Conservation (phyloP, 331 rosid genomes). For the Dryas integrifolia region DNA sequence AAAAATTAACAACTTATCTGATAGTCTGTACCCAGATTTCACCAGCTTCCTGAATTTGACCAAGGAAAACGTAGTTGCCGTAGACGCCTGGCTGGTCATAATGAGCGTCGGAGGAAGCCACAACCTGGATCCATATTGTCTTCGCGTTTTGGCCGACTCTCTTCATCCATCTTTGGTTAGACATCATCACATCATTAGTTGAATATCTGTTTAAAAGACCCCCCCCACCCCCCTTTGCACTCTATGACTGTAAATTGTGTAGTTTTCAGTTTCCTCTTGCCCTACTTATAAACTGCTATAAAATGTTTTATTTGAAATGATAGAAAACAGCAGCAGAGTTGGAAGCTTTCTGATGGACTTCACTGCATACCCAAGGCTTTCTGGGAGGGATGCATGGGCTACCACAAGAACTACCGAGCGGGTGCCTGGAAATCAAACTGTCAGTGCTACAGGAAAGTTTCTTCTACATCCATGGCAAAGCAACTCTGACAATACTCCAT, state of each 20-base stretch:
- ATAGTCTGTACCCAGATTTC: slow-evolving; percentile 61
- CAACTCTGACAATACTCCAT: slow-evolving; percentile 43
- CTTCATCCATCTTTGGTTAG: slow-evolving; percentile 63
- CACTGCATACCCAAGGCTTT: slow-evolving; percentile 52
- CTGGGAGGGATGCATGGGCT: slow-evolving; percentile 49
- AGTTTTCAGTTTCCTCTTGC: slow-evolving; percentile 13
- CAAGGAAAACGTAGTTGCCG: slow-evolving; percentile 96
- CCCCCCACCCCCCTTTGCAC: not conserved
- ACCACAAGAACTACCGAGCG: slow-evolving; percentile 48
- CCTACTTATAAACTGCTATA: not conserved
- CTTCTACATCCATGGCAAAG: slow-evolving; percentile 59
- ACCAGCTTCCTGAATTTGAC: slow-evolving; percentile 89
- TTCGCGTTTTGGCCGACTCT: slow-evolving; percentile 51
- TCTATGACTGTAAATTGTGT: not conserved
- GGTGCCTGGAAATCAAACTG: slow-evolving; percentile 38
- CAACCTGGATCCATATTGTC: slow-evolving; percentile 67
- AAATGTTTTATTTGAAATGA: slow-evolving; percentile 19
- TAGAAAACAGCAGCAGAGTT: slow-evolving; percentile 56
- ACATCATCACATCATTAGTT: slow-evolving; percentile 11
- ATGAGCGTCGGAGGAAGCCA: slow-evolving; percentile 93
- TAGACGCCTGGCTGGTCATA: slow-evolving; percentile 91
- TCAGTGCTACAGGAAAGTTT: slow-evolving; percentile 31
- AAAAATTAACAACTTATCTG: slow-evolving; percentile 9
- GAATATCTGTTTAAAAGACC: slow-evolving; percentile 15
- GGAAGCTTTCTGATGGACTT: slow-evolving; percentile 82